Percentiles rank a stretch among this genome's conserved stretches.
Conservation (phyloP, 225 moss, liverwort and hornwort genomes). For the Asterella californica region DNA sequence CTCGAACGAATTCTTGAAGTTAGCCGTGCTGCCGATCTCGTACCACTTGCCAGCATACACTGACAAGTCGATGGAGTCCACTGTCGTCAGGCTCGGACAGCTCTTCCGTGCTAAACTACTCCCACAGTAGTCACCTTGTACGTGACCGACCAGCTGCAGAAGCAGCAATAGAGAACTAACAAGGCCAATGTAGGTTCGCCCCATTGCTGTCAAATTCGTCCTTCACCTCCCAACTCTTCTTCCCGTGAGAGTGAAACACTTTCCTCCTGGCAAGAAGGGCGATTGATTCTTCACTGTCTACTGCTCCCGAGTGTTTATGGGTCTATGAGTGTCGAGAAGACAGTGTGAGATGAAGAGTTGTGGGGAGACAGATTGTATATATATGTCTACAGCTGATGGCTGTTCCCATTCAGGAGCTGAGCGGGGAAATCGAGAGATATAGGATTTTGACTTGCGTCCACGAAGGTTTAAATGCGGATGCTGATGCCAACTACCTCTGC, state of each 20-base stretch:
- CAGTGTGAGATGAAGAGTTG: not conserved
- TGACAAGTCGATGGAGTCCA: constrained; percentile 29
- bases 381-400: not conserved
- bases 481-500: not conserved
- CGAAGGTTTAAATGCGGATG: not conserved
- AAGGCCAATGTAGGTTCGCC: not conserved
- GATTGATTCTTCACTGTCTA: not conserved
- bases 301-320: no score
- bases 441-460: not conserved
- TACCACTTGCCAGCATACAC: constrained; percentile 36
- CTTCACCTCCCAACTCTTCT: not conserved
- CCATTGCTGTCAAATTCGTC: not conserved
- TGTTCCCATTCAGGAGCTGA: no score
- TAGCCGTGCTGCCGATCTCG: constrained; percentile 41
- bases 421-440: not conserved
- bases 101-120: constrained; percentile 19
- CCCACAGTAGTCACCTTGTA: constrained; percentile 26
- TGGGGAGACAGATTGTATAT: not conserved
- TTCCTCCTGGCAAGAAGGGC: not conserved
- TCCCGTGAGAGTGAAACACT: no score
- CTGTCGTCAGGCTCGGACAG: constrained; percentile 37
- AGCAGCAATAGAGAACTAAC: not conserved
- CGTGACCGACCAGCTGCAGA: not conserved
- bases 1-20: constrained; percentile 36
- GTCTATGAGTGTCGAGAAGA: not conserved